These are phyloP conservation scores for Endoconidiophora laricicola DNA, from an alignment of 2,329 filamentous ascomycete genomes.

Conservation along the genomic window DNA sequence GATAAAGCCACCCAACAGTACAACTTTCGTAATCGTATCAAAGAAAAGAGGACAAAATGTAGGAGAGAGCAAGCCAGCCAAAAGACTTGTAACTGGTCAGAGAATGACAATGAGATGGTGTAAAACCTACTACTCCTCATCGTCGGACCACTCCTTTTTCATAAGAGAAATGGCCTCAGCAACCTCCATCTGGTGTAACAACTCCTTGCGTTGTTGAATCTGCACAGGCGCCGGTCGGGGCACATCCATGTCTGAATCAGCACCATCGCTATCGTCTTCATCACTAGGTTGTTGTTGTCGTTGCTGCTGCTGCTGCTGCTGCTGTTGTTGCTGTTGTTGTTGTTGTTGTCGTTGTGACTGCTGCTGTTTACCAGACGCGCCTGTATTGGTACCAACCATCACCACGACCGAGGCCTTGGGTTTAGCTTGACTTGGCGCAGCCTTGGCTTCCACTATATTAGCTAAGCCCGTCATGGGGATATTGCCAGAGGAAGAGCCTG, in stretches of 20 bases:
- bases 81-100: background rate
- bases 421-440: background rate
- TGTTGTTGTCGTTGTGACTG: too few species aligned
- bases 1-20: background rate
- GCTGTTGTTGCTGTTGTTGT: background rate
- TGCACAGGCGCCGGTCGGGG: constrained; percentile 26
- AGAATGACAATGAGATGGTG: background rate
- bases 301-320: background rate
- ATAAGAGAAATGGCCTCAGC: constrained; percentile 37
- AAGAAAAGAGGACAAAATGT: background rate
- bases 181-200: constrained; percentile 42
- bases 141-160: constrained; percentile 24
- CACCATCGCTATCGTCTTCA: constrained; percentile 22
- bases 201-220: constrained; percentile 30
- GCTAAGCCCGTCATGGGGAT: background rate
- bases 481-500: constrained; percentile 4
- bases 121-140: constrained; percentile 20
- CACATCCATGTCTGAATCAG: constrained; percentile 27
- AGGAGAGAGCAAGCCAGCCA: background rate
- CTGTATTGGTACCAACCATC: background rate
- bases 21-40: background rate
- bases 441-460: background rate
- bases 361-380: background rate
- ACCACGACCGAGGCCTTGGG: background rate
- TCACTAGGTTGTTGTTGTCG: constrained; percentile 20